Percentiles rank a stretch among this genome's conserved stretches.
Conservation (phyloP, 2,329 filamentous ascomycete species). For the Paecilomyces sp. region DNA sequence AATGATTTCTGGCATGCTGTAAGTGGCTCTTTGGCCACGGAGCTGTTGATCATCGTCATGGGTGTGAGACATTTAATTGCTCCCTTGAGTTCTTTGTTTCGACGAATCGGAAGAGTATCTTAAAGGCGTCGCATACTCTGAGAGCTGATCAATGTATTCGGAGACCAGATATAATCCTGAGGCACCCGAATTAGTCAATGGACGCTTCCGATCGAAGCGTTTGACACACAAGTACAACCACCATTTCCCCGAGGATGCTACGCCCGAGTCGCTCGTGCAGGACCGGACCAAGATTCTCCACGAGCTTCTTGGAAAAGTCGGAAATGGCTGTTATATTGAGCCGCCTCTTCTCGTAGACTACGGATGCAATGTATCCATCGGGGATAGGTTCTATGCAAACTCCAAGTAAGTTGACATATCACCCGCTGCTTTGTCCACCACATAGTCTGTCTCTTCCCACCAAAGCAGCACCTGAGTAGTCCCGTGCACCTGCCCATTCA, state of each 20-base stretch:
- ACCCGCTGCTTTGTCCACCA: background rate
- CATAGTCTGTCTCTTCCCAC: background rate
- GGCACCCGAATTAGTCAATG: constrained; percentile 42
- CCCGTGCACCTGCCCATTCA: background rate
- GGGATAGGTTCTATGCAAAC: constrained; percentile 50
- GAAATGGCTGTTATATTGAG: constrained; percentile 50
- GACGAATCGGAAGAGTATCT: background rate
- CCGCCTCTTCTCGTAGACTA: constrained; percentile 57
- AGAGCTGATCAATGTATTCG: background rate
- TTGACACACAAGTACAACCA: constrained; percentile 54
- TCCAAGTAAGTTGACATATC: constrained; percentile 2
- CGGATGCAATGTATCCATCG: constrained; percentile 56
- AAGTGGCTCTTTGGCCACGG: constrained; percentile 1
- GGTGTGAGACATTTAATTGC: background rate
- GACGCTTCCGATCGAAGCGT: constrained; percentile 48
- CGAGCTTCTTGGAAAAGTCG: constrained; percentile 44
- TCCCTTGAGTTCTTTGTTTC: background rate
- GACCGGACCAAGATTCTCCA: constrained; percentile 43
- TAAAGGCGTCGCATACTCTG: background rate
- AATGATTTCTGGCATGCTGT: constrained; percentile 20
- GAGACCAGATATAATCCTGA: constrained; percentile 43
- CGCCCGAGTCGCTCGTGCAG: constrained; percentile 30
- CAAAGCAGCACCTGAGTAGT: background rate
- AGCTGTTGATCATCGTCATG: background rate
- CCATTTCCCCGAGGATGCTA: constrained; percentile 45